phyloP scores from a whole-genome alignment of 2,329 filamentous ascomycete species.

The Macroventuria anomochaeta region DNA sequence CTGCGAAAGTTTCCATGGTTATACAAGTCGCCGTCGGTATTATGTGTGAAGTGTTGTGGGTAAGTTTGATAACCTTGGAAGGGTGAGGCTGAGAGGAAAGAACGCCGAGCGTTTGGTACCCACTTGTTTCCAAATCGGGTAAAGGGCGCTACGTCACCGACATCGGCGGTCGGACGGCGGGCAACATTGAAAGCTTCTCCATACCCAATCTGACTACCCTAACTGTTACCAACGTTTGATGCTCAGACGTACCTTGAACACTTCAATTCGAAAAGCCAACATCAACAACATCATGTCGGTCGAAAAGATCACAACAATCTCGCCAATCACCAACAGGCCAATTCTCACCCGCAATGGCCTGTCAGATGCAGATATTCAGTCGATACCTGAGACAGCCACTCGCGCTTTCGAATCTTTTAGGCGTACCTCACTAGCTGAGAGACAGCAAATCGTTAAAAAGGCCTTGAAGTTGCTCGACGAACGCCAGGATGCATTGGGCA shows the following conservation, averaged over 20 bases:
- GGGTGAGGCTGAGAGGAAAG: conserved; percentile 1
- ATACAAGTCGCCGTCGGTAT: too few species aligned
- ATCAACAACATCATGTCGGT: conserved; percentile 54
- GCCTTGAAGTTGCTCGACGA: conserved; percentile 74
- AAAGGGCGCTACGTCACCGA: conserved; percentile 15
- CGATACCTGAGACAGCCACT: conserved; percentile 73
- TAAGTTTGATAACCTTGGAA: too few species aligned
- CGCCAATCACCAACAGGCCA: conserved; percentile 84
- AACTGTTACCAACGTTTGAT: conserved; percentile 4
- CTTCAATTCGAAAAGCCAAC: conserved; percentile 17
- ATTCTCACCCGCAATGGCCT: conserved; percentile 80
- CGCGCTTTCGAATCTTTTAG: conserved; percentile 79
- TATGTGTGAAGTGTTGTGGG: too few species aligned
- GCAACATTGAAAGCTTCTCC: conserved; percentile 13
- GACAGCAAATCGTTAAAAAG: conserved; percentile 80
- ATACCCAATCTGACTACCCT: background rate
- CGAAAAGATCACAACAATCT: conserved; percentile 77
- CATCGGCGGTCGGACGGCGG: conserved; percentile 9
- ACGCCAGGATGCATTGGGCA: conserved; percentile 79
- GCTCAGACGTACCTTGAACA: conserved; percentile 22
- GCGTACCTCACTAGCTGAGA: conserved; percentile 74
- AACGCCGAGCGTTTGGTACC: conserved; percentile 1
- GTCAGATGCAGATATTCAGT: conserved; percentile 71
- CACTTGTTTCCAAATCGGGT: background rate
- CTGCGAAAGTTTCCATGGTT: too few species aligned